Evolutionary conservation across 1,284 basidiomycete genomes (phyloP).

Genomic region (Fistulina hepatica): DNA sequence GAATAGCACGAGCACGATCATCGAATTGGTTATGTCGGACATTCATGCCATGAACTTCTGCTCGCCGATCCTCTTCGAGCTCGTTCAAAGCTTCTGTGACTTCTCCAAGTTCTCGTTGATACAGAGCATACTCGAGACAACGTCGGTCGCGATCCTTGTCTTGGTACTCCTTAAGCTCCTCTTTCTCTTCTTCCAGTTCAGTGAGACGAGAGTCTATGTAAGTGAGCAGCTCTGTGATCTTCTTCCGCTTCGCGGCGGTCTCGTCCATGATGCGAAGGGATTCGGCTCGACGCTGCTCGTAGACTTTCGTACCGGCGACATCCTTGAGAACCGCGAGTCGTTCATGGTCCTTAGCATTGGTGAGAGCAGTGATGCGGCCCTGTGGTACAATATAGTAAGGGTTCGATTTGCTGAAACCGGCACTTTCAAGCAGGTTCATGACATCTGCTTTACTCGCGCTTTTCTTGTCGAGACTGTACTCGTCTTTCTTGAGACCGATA

Average conservation of each 20-base stretch:
- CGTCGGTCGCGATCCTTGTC: slow-evolving; percentile 90
- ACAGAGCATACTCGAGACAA: slow-evolving; percentile 92
- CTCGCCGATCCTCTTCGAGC: slow-evolving; percentile 72
- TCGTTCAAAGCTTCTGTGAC: slow-evolving; percentile 76
- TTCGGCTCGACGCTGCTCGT: slow-evolving; percentile 89
- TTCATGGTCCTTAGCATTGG: slow-evolving; percentile 96
- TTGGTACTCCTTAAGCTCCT: slow-evolving; percentile 94
- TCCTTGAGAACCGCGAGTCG: slow-evolving; percentile 91
- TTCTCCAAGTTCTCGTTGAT: slow-evolving; percentile 85
- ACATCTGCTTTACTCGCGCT: slow-evolving; percentile 94
- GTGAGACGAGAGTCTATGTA: slow-evolving; percentile 85
- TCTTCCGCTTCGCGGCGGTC: slow-evolving; percentile 85
- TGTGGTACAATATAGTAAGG: slow-evolving; percentile 99
- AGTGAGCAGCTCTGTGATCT: slow-evolving; percentile 83
- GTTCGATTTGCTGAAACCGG: slow-evolving; percentile 94
- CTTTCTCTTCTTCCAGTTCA: slow-evolving; percentile 96
- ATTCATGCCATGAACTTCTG: slow-evolving; percentile 80
- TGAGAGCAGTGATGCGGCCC: slow-evolving; percentile 91
- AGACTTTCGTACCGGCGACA: slow-evolving; percentile 97
- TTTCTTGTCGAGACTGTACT: slow-evolving; percentile 95
- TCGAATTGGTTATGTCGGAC: slow-evolving; percentile 72
- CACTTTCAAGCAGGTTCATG: slow-evolving; percentile 90
- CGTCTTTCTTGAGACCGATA: slow-evolving; percentile 97
- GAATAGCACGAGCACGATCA: slow-evolving; percentile 72
- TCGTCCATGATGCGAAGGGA: slow-evolving; percentile 95